Base-by-base conservation (phyloP, 441 rosid species). In the Gossypium schwendimanii region DNA sequence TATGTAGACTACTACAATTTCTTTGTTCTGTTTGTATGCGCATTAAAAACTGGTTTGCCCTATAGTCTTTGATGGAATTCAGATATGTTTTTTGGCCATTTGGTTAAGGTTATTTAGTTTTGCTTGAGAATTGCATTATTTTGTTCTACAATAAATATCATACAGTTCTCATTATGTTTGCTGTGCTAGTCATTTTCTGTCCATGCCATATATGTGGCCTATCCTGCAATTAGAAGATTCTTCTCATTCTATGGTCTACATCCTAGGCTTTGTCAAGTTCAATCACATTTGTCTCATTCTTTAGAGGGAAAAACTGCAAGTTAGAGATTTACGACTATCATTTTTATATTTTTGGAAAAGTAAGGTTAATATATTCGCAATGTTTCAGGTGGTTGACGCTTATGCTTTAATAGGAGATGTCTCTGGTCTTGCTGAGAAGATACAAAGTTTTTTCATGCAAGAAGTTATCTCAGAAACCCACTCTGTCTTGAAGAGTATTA, bases 401-500 rank as follows among this genome's bases (percentile, higher is more conserved):
- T 96, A 93, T 86, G 98, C 99, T 75, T 83, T 96, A 70, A 96
- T 96, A 54, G 99, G 99, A 73, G 98, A 96, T 83, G 79, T 91
- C 66, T 88, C 98, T 76, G 99, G 99, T 81, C 98, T 96, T 75
- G 96, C 97, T 58, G 99, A 93, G 82, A 96, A 96, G 88, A 87
- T 96, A 76, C 97, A 96, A 67, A 96, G 98, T 85, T 93, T 91
- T 83, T 96, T 88, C 80, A 89, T 93, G 98, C 98, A 96, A 78
- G 99, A 96, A 83, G 96, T 91, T 84, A 87, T 95, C 73, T 89
- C 98, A 58, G 95, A 90, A 84, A 93, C 97, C 33, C 95, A 95
- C 77, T 77, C 84, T 60, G 89, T 89, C 24, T 79, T 95, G 83
- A 93, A 89, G 89, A 78, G 82, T 79, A 80, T 87, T 66, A 80